phyloP scores from a whole-genome alignment of 345 rosid species.

The Linum lewisii region DNA sequence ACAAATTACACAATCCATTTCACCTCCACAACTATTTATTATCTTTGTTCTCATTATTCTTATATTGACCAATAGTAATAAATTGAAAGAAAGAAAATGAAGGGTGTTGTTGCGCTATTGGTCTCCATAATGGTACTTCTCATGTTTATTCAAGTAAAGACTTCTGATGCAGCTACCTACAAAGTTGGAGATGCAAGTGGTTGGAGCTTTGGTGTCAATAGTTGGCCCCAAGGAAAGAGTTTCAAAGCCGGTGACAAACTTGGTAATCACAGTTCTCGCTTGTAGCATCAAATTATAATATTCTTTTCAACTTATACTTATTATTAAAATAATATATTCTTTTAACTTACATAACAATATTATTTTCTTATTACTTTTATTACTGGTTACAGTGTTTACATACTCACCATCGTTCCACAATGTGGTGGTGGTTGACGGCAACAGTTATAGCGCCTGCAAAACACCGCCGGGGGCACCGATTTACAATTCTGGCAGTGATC shows the following conservation, averaged over 20 bases:
- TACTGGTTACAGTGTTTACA: conserved; percentile 8
- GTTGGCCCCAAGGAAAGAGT: conserved; percentile 33
- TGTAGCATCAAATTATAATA: neutral
- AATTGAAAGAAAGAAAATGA: neutral
- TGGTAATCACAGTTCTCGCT: too few species aligned
- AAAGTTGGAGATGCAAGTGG: conserved; percentile 36
- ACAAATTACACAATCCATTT: too few species aligned
- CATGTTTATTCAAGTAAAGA: conserved; percentile 19
- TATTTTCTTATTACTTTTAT: too few species aligned
- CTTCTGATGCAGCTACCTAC: conserved; percentile 24
- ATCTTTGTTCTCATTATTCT: too few species aligned
- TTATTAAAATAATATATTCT: too few species aligned
- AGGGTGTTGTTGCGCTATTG: conserved; percentile 18
- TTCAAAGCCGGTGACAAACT: conserved; percentile 36
- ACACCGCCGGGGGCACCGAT: neutral
- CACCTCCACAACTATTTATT: too few species aligned
- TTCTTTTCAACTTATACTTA: too few species aligned
- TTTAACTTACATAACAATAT: too few species aligned
- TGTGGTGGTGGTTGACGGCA: conserved; percentile 6
- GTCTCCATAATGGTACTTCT: conserved; percentile 11
- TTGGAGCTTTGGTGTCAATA: conserved; percentile 24
- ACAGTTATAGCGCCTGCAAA: conserved; percentile 2
- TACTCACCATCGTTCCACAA: conserved; percentile 9
- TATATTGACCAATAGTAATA: too few species aligned
- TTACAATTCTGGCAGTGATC: neutral